Evolutionary conservation across 176 grass and related monocot genomes (phyloP).

Genomic region (Avena sativa): DNA sequence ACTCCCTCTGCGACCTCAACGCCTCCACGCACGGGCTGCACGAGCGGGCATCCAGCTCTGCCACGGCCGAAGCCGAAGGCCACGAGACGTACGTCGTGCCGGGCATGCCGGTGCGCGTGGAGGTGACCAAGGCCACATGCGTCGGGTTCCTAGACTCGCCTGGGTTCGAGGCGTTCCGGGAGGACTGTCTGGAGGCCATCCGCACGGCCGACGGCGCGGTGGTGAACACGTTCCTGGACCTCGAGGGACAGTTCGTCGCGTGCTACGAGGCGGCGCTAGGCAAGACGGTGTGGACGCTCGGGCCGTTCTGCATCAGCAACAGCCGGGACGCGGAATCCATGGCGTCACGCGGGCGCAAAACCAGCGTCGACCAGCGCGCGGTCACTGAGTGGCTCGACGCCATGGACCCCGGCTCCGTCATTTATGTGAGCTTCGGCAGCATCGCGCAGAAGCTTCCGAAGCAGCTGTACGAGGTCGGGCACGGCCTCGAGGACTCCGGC

Average conservation of each 20-base stretch:
- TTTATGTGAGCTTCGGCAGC: conserved; percentile 71
- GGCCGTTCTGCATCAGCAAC: conserved; percentile 48
- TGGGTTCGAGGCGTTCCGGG: neutral
- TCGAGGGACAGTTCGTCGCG: conserved; percentile 50
- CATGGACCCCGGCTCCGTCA: conserved; percentile 42
- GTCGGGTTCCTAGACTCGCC: conserved; percentile 25
- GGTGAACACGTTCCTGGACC: conserved; percentile 61
- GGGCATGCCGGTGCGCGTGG: conserved; percentile 45
- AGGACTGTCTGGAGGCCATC: conserved; percentile 18
- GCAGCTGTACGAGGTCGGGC: conserved; percentile 61
- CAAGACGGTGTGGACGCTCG: conserved; percentile 62
- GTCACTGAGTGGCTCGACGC: conserved; percentile 58
- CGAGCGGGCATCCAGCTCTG: neutral
- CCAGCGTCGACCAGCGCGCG: neutral
- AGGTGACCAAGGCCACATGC: conserved; percentile 31
- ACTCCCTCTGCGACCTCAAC: conserved; percentile 42
- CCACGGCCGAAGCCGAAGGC: neutral
- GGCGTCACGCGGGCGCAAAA: conserved; percentile 36
- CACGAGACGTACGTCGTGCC: conserved; percentile 37
- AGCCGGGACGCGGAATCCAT: conserved; percentile 37
- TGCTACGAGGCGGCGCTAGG: conserved; percentile 55
- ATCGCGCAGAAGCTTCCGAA: neutral
- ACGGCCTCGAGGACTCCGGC: conserved; percentile 56
- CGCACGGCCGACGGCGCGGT: conserved; percentile 43
- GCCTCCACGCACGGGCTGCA: conserved; percentile 16